Evolutionary conservation across 306 rosid species (phyloP).

Genomic region (Gynostemma pentaphyllum): DNA sequence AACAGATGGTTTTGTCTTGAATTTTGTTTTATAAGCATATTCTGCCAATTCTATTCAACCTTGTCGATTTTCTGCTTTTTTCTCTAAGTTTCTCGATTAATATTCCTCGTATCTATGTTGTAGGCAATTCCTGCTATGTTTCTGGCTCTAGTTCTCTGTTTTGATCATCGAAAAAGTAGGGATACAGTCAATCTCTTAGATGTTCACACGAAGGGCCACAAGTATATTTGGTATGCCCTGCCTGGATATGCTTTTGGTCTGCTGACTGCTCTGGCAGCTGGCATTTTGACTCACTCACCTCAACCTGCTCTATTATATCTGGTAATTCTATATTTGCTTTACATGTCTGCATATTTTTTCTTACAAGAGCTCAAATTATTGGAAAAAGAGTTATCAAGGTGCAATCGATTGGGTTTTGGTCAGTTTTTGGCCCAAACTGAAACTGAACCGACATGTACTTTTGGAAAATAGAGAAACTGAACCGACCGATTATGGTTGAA

Average conservation of each 20-base stretch:
- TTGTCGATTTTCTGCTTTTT: neutral
- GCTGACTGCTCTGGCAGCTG: slow-evolving; percentile 83
- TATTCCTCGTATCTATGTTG: slow-evolving; percentile 7
- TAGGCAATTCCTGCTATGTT: slow-evolving; percentile 98
- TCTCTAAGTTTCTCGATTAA: neutral
- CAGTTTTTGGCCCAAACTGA: too few species aligned
- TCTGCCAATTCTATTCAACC: neutral
- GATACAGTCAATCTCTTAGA: slow-evolving; percentile 58
- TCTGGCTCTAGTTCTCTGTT: slow-evolving; percentile 84
- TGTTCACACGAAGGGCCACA: slow-evolving; percentile 77
- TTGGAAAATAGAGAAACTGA: too few species aligned
- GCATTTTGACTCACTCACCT: slow-evolving; percentile 82
- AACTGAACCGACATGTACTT: too few species aligned
- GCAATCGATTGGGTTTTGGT: too few species aligned
- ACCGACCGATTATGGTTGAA: too few species aligned
- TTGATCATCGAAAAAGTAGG: slow-evolving; percentile 75
- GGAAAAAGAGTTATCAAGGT: neutral
- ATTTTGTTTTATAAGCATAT: neutral
- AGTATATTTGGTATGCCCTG: slow-evolving; percentile 94
- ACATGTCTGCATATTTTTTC: neutral
- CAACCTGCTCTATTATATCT: slow-evolving; percentile 96
- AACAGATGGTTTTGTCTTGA: neutral
- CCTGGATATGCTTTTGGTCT: slow-evolving; percentile 94
- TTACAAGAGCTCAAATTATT: neutral
- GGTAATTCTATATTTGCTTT: slow-evolving; percentile 32